These are phyloP conservation scores for Stellera chamaejasme DNA, from an alignment of 345 rosid species.

Conservation along the genomic window DNA sequence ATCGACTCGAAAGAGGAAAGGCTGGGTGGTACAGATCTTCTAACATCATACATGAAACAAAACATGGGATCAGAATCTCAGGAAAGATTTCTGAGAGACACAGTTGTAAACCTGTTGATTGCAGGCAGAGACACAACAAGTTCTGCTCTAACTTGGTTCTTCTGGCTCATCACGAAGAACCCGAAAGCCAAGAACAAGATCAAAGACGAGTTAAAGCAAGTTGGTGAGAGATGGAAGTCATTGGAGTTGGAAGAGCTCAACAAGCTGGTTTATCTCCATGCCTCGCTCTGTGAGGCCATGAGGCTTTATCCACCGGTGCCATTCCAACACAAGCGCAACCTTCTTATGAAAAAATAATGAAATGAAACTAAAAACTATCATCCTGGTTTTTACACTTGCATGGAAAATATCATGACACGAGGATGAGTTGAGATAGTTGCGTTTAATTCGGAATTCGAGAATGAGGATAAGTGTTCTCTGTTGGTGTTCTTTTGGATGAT, in stretches of 20 bases:
- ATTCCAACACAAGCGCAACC: constrained; percentile 17
- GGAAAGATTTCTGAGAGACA: constrained; percentile 31
- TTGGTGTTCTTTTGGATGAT: no score
- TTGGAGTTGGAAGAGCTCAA: constrained; percentile 6
- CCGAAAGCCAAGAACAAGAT: constrained; percentile 23
- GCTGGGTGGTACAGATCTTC: constrained; percentile 16
- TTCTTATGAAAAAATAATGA: no score
- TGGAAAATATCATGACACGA: no score
- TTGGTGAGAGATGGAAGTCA: not conserved
- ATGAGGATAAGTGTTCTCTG: no score
- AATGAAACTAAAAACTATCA: no score
- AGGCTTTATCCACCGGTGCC: constrained; percentile 44
- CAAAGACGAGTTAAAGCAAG: constrained; percentile 21
- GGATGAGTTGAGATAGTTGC: no score
- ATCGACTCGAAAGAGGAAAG: not conserved
- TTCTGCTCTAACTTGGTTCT: constrained; percentile 41
- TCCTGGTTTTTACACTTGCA: no score
- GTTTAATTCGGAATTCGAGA: no score
- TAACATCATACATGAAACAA: constrained; percentile 22
- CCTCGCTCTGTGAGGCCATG: constrained; percentile 27
- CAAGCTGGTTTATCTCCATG: constrained; percentile 35
- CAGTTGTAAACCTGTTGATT: constrained; percentile 22
- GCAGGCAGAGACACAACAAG: constrained; percentile 42
- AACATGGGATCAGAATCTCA: constrained; percentile 9
- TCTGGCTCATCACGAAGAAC: constrained; percentile 32